phyloP scores from a whole-genome alignment of 257 asterid species.

The Nicotiana noctiflora region DNA sequence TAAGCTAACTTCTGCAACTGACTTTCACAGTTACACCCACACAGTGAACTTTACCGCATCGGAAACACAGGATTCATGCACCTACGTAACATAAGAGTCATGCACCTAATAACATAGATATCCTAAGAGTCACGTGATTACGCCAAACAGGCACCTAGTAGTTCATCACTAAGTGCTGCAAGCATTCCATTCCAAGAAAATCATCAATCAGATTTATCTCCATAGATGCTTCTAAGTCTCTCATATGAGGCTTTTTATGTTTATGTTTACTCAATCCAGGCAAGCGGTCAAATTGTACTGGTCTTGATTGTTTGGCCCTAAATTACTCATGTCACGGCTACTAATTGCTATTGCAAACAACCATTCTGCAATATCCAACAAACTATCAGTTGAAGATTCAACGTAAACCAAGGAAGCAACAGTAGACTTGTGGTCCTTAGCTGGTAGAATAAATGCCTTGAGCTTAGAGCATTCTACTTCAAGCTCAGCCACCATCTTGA shows the following conservation, averaged over 20 bases:
- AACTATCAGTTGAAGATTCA: slow-evolving; percentile 45
- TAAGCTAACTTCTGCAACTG: neutral
- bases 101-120: neutral
- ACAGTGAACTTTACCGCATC: neutral
- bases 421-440: slow-evolving; percentile 28
- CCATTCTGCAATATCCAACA: slow-evolving; percentile 50
- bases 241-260: slow-evolving; percentile 21
- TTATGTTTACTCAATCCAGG: slow-evolving; percentile 19
- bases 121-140: neutral
- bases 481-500: slow-evolving; percentile 50
- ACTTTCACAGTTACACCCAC: too few relatives aligned
- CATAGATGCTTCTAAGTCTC: slow-evolving; percentile 29
- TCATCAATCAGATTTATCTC: slow-evolving; percentile 74
- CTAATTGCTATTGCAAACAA: slow-evolving; percentile 25
- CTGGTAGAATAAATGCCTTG: slow-evolving; percentile 29
- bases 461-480: slow-evolving; percentile 73
- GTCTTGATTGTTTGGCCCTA: slow-evolving; percentile 22
- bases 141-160: neutral
- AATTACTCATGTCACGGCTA: slow-evolving; percentile 19
- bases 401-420: slow-evolving; percentile 43
- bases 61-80: neutral
- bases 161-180: slow-evolving; percentile 27
- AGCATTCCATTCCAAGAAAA: slow-evolving; percentile 87
- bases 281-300: slow-evolving; percentile 8
- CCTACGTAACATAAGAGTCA: neutral